Percentiles rank a stretch among this genome's conserved stretches.
Conservation (phyloP, 2,329 filamentous ascomycete genomes). For the Phyllosticta citriasiana region DNA sequence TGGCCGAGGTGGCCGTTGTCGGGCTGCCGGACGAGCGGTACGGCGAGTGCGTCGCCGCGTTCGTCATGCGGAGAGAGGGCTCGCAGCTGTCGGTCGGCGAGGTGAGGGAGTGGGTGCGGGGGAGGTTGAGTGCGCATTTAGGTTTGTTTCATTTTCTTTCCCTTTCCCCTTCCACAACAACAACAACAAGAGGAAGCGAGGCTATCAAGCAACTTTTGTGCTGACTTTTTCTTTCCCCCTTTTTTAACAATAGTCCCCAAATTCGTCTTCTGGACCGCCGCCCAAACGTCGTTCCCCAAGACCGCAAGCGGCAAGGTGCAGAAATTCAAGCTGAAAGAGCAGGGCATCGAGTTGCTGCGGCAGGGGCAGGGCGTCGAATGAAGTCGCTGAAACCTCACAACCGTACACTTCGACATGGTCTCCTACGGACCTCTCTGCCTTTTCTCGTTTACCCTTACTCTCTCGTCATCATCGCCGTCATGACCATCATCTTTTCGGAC, state of each 20-base stretch:
- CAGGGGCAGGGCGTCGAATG: conserved; percentile 20
- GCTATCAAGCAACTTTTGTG: too few relatives aligned
- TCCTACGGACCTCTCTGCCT: too few relatives aligned
- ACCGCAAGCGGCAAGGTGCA: conserved; percentile 96
- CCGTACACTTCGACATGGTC: too few relatives aligned
- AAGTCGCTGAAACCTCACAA: background rate
- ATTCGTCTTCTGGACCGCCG: conserved; percentile 73
- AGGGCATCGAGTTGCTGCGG: conserved; percentile 43
- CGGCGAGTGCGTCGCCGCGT: conserved; percentile 80
- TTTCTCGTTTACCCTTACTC: too few relatives aligned
- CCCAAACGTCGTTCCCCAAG: conserved; percentile 50
- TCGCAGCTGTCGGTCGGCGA: conserved; percentile 44
- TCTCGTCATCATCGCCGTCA: too few relatives aligned
- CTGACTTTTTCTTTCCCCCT: too few relatives aligned
- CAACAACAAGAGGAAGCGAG: too few relatives aligned
- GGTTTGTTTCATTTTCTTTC: conserved; percentile 30
- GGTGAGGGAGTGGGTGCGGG: conserved; percentile 62
- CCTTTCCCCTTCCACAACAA: background rate
- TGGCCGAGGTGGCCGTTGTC: conserved; percentile 72
- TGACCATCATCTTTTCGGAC: too few relatives aligned
- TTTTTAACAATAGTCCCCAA: conserved; percentile 52
- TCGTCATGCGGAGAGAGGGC: conserved; percentile 50
- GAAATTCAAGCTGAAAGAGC: conserved; percentile 75
- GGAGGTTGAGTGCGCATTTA: conserved; percentile 60
- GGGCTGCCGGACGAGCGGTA: conserved; percentile 73